These are phyloP conservation scores for Ogataea hybrid DNA, from an alignment of 1,139 yeast genomes.

Conservation along the genomic window DNA sequence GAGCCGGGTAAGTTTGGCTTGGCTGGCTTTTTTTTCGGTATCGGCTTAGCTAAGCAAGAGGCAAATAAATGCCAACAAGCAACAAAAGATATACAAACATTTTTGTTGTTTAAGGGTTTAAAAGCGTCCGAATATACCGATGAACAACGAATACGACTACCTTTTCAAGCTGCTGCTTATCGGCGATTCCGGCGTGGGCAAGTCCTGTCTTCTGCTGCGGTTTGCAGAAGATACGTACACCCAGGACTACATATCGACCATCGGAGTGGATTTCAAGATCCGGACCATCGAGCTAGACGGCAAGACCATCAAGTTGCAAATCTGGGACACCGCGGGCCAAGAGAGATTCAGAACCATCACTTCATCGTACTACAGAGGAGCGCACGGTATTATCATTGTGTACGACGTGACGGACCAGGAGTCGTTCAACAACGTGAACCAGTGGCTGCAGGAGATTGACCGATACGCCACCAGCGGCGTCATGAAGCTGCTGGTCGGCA, in stretches of 20 bases:
- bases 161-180: conserved; percentile 89
- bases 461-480: conserved; percentile 98
- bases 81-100: conserved; percentile 8
- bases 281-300: conserved; percentile 97
- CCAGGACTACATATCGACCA: conserved; percentile 94
- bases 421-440: conserved; percentile 94
- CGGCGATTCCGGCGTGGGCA: conserved; percentile 98
- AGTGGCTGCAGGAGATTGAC: conserved; percentile 98
- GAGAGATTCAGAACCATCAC: conserved; percentile 98
- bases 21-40: too few relatives aligned
- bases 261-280: conserved; percentile 97
- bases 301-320: conserved; percentile 93
- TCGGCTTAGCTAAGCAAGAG: conserved; percentile 9
- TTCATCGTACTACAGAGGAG: conserved; percentile 96
- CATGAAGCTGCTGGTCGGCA: conserved; percentile 92
- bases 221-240: conserved; percentile 98
- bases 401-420: conserved; percentile 99
- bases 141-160: conserved; percentile 95
- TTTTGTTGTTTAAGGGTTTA: conserved; percentile 4
- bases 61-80: conserved; percentile 13
- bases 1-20: conserved; percentile 1
- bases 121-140: conserved; percentile 24
- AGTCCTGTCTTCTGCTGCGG: conserved; percentile 89
- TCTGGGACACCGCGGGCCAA: conserved; percentile 99
- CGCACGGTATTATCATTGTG: conserved; percentile 96